These are phyloP conservation scores for Sambucus nigra DNA, from an alignment of 129 eudicot genomes.

Conservation along the genomic window DNA sequence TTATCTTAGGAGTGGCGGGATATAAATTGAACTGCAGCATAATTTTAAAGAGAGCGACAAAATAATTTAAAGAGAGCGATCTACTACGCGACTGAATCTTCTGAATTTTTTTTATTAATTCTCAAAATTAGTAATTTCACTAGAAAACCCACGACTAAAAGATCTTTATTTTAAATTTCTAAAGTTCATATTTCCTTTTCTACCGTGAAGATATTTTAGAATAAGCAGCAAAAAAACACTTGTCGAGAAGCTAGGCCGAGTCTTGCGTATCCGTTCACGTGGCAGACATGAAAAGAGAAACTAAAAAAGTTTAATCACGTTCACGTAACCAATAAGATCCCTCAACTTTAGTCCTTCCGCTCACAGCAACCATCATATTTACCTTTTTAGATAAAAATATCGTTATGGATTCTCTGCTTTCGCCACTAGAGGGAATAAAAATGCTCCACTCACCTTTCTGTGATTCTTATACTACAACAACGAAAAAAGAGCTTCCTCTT, in stretches of 20 bases:
- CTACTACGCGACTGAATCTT: too few species aligned
- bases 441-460: conserved; percentile 24
- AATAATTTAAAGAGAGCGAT: too few species aligned
- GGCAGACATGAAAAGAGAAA: conserved; percentile 29
- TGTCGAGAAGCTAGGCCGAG: too few species aligned
- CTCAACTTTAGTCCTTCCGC: not conserved
- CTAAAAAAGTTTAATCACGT: conserved; percentile 1
- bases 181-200: too few species aligned
- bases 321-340: not conserved
- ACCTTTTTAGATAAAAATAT: not conserved
- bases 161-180: too few species aligned
- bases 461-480: conserved; percentile 5
- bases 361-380: not conserved
- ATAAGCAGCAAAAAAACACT: not conserved
- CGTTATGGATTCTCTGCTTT: conserved; percentile 8
- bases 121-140: too few species aligned
- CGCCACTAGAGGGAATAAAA: not conserved
- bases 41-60: too few species aligned
- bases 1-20: too few species aligned
- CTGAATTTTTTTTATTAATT: too few species aligned
- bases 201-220: not conserved
- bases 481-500: conserved; percentile 5
- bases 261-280: conserved; percentile 35
- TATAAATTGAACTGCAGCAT: too few species aligned
- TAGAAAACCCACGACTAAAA: too few species aligned